Base-by-base conservation (phyloP, 257 asterid species). In the Nicotiana tomentosiformis region DNA sequence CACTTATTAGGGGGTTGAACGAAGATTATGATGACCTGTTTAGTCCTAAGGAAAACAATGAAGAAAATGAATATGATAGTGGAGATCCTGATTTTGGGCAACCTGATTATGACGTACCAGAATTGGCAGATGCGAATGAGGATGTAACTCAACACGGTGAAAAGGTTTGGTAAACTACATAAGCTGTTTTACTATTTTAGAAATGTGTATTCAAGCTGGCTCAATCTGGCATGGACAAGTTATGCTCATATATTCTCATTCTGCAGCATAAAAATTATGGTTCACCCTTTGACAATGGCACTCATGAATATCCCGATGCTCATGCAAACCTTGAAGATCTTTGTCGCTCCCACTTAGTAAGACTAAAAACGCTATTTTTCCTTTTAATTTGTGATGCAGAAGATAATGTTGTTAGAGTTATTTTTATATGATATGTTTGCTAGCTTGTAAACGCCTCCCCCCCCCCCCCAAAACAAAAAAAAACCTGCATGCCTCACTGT, bases 261-360 rank as follows among this genome's bases (percentile, higher is more conserved):
- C 10, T 84, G 87, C 90, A 95, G 98, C 85, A 88, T 74, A 87
- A 90, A 79, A 88, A 80, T 60, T 81, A 72, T 18, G 43, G 74
- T 80, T 17, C 78, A 76, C 88, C 86, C 56, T 82, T 83, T 69
- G 83, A 77, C 79, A 39, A 80, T 57, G 84, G 78, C 17, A 61
- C 80, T 26, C 51, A 68, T 86, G 90, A 88, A 55, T 88, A 86
- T 80, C 90, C 86, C 23, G 88, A 84, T 82, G 80, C 83, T 85
- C 87, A 90, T 67, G 87, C 86, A 80, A 91, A 83, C 90, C 95
- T 95, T 39, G 99, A 93, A 90, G 99, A 93, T 87, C 94, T 93
- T 84, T 95, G 99, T 85, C 91, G 92, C 43, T 91, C 98, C 80
- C 98, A 95, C 90, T 87, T 95, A 97, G 99, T 95, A 89, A 84